Base-by-base conservation (phyloP, 2,329 filamentous ascomycete genomes). In the Knufia fluminis region DNA sequence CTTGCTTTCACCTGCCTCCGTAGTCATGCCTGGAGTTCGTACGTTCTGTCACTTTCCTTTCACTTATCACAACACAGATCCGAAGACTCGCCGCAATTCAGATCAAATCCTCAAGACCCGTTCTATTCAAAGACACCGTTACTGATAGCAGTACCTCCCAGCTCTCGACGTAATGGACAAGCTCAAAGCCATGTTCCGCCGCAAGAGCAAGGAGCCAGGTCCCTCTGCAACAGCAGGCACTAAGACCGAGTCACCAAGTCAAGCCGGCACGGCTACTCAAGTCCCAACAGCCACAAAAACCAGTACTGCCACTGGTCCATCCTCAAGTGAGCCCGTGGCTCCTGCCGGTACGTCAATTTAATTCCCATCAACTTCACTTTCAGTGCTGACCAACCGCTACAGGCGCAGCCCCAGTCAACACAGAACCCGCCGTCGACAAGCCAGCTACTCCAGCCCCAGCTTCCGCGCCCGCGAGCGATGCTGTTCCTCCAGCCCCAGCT, bases 161-260 rank as follows among this genome's bases (percentile, higher is more conserved):
- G 54, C 54, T 10, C 53, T 53, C 43, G 54, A 58, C 56, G 52
- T 51, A 44, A 57, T 59, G 56, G 57, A 59, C 39, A 59, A 58
- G 50, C 33, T 59, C 56, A 59, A 59, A 50, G 45, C 54, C 32
- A 39, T 59, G 52, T 57, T 59, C 52, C 38, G 38, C 19, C 46
- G 46, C 36, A 57, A 52, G 51, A 49, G 50, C 38, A 55, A 54
- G 53, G 52, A 52, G 24, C 48, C 55, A 38, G 26, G 20, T 19
- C 40, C 45, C 16, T 42, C 46, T 33, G 48, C 52, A 19, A 45
- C 55, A 19, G 36, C 33, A 32, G 49, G 40, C 22, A 53, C 55
- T 26, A 55, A 52, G 40, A 54, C 54, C 17, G 50, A 51, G 17
- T 50, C 52, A 20, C 46, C 46, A 2, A 23, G 3, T 22, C 45